Evolutionary conservation across 2,329 filamentous ascomycete genomes (phyloP).

Genomic region (Shiraia sp.): DNA sequence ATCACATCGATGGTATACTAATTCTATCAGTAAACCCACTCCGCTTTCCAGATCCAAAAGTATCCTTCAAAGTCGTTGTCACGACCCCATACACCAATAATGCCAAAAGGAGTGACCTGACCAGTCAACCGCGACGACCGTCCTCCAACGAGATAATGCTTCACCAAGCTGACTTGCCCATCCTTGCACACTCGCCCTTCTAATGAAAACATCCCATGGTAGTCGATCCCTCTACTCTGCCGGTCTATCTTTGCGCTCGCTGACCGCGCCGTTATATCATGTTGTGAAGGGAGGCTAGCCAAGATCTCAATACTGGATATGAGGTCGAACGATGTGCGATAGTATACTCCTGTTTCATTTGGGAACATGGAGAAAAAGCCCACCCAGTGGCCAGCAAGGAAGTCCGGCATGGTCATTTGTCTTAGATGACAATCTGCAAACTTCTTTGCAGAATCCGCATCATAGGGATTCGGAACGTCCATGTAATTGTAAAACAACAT

Average conservation of each 20-base stretch:
- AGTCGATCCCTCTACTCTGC: slow-evolving; percentile 16
- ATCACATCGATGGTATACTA: too few relatives aligned
- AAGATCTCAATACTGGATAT: slow-evolving; percentile 19
- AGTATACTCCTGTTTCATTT: not conserved
- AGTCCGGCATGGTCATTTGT: slow-evolving; percentile 16
- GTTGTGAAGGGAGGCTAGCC: not conserved
- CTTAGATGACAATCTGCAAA: slow-evolving; percentile 21
- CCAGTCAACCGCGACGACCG: slow-evolving; percentile 21
- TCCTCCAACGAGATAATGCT: slow-evolving; percentile 13
- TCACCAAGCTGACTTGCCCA: slow-evolving; percentile 17
- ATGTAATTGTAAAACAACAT: slow-evolving; percentile 19
- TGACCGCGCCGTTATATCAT: slow-evolving; percentile 2
- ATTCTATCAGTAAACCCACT: too few relatives aligned
- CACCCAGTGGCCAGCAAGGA: slow-evolving; percentile 21
- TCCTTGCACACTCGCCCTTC: slow-evolving; percentile 16
- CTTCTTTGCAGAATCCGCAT: not conserved
- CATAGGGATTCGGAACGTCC: slow-evolving; percentile 17
- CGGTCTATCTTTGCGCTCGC: slow-evolving; percentile 9
- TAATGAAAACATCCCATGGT: slow-evolving; percentile 17
- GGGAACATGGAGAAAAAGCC: slow-evolving; percentile 23
- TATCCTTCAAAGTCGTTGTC: slow-evolving; percentile 20
- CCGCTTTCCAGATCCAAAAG: slow-evolving; percentile 32
- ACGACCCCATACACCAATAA: slow-evolving; percentile 24
- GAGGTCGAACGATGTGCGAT: slow-evolving; percentile 7
- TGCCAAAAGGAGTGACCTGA: slow-evolving; percentile 26